Evolutionary conservation across 768 basidiomycete species (phyloP).

Genomic region (Calvatia gigantea): DNA sequence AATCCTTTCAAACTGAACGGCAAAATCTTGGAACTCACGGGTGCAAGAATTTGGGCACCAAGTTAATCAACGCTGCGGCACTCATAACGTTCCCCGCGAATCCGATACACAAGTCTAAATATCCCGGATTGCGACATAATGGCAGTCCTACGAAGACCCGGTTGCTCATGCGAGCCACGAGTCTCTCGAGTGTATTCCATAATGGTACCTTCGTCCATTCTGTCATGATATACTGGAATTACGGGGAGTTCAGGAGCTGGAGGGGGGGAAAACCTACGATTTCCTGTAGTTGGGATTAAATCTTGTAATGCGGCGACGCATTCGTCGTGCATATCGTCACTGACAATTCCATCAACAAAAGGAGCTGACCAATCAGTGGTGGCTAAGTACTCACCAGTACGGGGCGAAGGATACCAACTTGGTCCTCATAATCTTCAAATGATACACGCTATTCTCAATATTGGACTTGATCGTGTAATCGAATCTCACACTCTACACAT

Average conservation of each 20-base stretch:
- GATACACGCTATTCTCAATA: neutral
- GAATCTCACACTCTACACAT: neutral
- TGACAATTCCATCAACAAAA: neutral
- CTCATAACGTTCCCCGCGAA: conserved; percentile 18
- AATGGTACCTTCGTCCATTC: conserved; percentile 9
- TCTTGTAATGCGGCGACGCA: neutral
- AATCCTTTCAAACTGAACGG: too few species aligned
- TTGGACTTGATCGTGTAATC: conserved; percentile 3
- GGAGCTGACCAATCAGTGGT: neutral
- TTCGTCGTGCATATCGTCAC: conserved; percentile 5
- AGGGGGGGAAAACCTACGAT: neutral
- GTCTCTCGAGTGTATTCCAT: conserved; percentile 12
- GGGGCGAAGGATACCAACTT: conserved; percentile 1
- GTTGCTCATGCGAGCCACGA: conserved; percentile 18
- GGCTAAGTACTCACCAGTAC: neutral
- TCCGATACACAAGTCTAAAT: conserved; percentile 14
- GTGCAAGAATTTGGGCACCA: conserved; percentile 17
- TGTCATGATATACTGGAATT: neutral
- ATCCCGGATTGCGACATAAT: conserved; percentile 20
- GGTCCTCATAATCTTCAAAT: neutral
- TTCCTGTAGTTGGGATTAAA: neutral
- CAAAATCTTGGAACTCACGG: conserved; percentile 13
- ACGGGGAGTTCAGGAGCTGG: neutral
- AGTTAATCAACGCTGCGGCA: conserved; percentile 15
- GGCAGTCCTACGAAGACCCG: conserved; percentile 22